A percentile compares a stretch with the other conserved stretches of the same genome.
These are phyloP conservation scores for Cichorium intybus DNA, from an alignment of 140 eudicot species.

Conservation along the genomic window DNA sequence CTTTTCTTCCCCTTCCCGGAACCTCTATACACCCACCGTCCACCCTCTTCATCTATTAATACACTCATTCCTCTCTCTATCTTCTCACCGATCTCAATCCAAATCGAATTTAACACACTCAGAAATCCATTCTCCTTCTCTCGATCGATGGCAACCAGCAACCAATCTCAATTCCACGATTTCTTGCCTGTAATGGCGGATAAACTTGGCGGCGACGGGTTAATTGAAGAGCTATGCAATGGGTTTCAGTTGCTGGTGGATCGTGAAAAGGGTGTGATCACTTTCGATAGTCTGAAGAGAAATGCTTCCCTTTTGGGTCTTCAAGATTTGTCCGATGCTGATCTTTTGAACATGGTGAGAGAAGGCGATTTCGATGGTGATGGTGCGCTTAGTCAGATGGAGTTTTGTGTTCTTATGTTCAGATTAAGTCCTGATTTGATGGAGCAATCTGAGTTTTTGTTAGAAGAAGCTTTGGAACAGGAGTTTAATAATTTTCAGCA, in stretches of 20 bases:
- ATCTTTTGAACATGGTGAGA: slow-evolving; percentile 51
- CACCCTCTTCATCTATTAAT: neutral
- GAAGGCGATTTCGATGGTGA: slow-evolving; percentile 85
- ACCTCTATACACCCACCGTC: neutral
- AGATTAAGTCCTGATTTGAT: slow-evolving; percentile 87
- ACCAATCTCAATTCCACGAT: slow-evolving; percentile 40
- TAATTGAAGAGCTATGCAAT: slow-evolving; percentile 64
- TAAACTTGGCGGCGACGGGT: slow-evolving; percentile 66
- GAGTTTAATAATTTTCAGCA: slow-evolving; percentile 11
- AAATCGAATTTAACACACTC: neutral
- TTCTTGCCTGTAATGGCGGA: slow-evolving; percentile 70
- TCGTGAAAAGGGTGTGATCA: slow-evolving; percentile 57
- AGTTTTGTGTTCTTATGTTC: slow-evolving; percentile 85
- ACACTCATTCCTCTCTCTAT: neutral
- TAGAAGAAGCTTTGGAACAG: slow-evolving; percentile 50
- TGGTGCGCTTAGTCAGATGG: slow-evolving; percentile 78
- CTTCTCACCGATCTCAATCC: neutral
- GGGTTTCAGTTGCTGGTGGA: slow-evolving; percentile 69
- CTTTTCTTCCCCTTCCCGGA: neutral
- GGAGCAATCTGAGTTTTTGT: slow-evolving; percentile 64
- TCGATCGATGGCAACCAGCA: slow-evolving; percentile 13
- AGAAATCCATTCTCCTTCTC: neutral
- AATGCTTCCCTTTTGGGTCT: slow-evolving; percentile 57
- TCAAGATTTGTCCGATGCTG: slow-evolving; percentile 53
- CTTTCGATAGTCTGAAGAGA: slow-evolving; percentile 72